Evolutionary conservation across 2,329 filamentous ascomycete genomes (phyloP).

Genomic region (Clonostachys rhizophaga): DNA sequence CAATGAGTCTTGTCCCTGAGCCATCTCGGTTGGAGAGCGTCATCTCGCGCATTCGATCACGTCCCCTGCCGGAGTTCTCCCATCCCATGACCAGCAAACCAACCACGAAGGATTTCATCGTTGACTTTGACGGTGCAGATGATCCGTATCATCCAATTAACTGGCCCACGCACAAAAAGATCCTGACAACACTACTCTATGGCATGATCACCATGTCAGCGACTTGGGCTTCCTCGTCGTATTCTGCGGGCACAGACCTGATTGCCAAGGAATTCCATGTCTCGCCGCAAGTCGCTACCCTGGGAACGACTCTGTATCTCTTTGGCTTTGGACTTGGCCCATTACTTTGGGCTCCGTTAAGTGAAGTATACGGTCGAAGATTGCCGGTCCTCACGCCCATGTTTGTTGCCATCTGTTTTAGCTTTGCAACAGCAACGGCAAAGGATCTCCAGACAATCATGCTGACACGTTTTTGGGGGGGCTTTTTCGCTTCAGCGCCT

Average conservation of each 20-base stretch:
- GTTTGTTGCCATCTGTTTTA: constrained; percentile 59
- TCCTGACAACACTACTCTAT: constrained; percentile 52
- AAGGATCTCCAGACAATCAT: constrained; percentile 65
- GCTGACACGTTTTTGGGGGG: constrained; percentile 60
- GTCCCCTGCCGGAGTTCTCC: constrained; percentile 32
- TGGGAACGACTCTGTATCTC: constrained; percentile 42
- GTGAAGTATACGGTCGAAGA: constrained; percentile 56
- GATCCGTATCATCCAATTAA: constrained; percentile 70
- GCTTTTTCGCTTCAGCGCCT: constrained; percentile 59
- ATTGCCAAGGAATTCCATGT: constrained; percentile 43
- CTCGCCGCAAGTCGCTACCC: constrained; percentile 30
- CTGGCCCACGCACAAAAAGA: constrained; percentile 67
- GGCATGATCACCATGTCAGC: constrained; percentile 38
- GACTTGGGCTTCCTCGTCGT: constrained; percentile 44
- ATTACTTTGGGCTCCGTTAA: constrained; percentile 60
- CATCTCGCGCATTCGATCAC: constrained; percentile 36
- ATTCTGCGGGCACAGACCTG: constrained; percentile 51
- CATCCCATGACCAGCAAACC: constrained; percentile 35
- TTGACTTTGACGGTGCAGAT: constrained; percentile 69
- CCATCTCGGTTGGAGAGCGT: constrained; percentile 28
- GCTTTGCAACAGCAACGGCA: constrained; percentile 57
- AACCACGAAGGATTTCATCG: constrained; percentile 43
- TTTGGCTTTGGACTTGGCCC: constrained; percentile 54
- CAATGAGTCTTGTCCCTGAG: neutral
- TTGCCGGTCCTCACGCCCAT: constrained; percentile 54